Conservation (phyloP, 192 early-diverging fungal genomes). For the Backusella liffmaniae region DNA sequence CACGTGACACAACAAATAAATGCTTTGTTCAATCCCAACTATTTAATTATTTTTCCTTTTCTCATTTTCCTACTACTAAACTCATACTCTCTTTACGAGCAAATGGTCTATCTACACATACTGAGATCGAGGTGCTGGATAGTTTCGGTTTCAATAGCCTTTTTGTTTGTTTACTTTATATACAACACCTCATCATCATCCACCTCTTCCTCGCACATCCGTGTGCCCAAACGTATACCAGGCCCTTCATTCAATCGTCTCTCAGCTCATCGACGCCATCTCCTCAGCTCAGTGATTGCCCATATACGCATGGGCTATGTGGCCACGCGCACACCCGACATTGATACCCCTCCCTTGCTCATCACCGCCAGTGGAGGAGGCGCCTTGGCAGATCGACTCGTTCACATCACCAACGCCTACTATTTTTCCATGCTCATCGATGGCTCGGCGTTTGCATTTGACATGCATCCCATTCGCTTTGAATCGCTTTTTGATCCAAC, state of each 20-base stretch:
- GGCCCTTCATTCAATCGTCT: slow-evolving; percentile 6
- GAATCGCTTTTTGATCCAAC: slow-evolving; percentile 24
- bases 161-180: not conserved
- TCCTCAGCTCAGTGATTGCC: slow-evolving; percentile 15
- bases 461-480: slow-evolving; percentile 19
- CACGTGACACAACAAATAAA: not conserved
- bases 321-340: slow-evolving; percentile 27
- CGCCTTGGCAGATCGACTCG: slow-evolving; percentile 15
- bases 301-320: slow-evolving; percentile 29
- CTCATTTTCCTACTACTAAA: not conserved
- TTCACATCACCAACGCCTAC: slow-evolving; percentile 21
- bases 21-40: too few species aligned
- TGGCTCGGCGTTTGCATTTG: slow-evolving; percentile 22
- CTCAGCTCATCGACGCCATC: not conserved
- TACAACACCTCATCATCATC: too few species aligned
- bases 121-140: slow-evolving; percentile 3
- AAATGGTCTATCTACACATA: not conserved
- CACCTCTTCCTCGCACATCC: not conserved
- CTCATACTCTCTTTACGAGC: not conserved
- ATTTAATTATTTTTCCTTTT: not conserved
- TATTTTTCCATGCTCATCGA: slow-evolving; percentile 27
- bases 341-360: slow-evolving; percentile 25
- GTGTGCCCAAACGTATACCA: slow-evolving; percentile 1
- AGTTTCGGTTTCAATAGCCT: not conserved
- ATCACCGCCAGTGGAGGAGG: slow-evolving; percentile 4